phyloP scores from a whole-genome alignment of 2,329 filamentous ascomycete species.

The Fusarium euwallaceae region DNA sequence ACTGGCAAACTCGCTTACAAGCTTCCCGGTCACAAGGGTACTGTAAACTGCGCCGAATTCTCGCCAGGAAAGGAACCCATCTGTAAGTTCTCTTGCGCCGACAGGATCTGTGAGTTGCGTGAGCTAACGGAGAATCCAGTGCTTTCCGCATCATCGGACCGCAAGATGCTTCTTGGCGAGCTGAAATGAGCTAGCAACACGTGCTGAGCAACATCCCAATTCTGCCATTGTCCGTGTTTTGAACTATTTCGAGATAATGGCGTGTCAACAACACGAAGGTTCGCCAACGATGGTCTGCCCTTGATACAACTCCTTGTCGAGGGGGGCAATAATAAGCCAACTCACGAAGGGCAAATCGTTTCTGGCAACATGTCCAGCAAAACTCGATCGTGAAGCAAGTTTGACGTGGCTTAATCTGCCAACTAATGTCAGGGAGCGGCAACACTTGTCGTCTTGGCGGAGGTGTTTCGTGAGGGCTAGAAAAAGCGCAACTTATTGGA shows the following conservation, averaged over 20 bases:
- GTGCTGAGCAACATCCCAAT: slow-evolving; percentile 55
- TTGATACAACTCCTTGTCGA: slow-evolving; percentile 1
- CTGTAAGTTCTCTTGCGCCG: slow-evolving; percentile 68
- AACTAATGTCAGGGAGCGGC: slow-evolving; percentile 26
- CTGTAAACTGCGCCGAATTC: slow-evolving; percentile 95
- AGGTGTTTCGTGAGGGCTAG: slow-evolving; percentile 15
- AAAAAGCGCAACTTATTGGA: slow-evolving; percentile 26
- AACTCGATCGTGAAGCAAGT: slow-evolving; percentile 7
- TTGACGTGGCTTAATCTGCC: slow-evolving; percentile 8
- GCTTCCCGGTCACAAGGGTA: slow-evolving; percentile 93
- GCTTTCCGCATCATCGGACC: slow-evolving; percentile 90
- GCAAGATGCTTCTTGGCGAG: slow-evolving; percentile 86
- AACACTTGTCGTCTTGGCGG: slow-evolving; percentile 20
- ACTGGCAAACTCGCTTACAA: slow-evolving; percentile 95
- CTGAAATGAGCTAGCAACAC: slow-evolving; percentile 62
- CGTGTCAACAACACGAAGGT: slow-evolving; percentile 1
- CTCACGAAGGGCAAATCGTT: not conserved
- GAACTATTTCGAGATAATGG: slow-evolving; percentile 11
- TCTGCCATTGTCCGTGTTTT: slow-evolving; percentile 9
- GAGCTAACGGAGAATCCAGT: slow-evolving; percentile 68
- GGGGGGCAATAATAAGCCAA: not conserved
- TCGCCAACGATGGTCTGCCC: not conserved
- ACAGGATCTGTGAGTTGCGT: not conserved
- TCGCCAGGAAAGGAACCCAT: slow-evolving; percentile 87
- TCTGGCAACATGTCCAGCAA: not conserved